These are phyloP conservation scores for Acanthamoeba lenticulata DNA, from an alignment of 208 protist genomes.

Conservation along the genomic window DNA sequence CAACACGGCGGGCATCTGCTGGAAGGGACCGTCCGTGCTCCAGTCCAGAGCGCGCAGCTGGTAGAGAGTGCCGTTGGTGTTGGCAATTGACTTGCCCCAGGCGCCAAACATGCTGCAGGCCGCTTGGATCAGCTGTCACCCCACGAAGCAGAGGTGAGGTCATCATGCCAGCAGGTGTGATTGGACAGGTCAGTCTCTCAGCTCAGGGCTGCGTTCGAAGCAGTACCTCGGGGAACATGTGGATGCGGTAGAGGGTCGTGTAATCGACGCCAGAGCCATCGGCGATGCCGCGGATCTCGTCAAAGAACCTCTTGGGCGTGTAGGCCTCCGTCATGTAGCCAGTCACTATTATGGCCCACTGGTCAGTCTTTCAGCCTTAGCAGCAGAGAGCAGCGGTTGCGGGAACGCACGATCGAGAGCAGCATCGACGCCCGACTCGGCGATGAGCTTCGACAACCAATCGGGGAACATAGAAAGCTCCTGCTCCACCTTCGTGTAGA, in stretches of 20 bases:
- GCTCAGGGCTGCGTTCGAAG: not conserved
- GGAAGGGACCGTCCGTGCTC: not conserved
- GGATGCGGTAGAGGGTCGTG: slow-evolving; percentile 56
- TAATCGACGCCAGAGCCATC: slow-evolving; percentile 54
- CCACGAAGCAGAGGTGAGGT: not conserved
- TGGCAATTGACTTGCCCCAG: not conserved
- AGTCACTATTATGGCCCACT: not conserved
- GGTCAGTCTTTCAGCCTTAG: not conserved
- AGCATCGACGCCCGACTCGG: slow-evolving; percentile 66
- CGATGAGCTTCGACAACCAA: slow-evolving; percentile 9
- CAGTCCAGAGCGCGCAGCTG: slow-evolving; percentile 71
- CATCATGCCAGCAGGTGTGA: not conserved
- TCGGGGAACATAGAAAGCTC: not conserved
- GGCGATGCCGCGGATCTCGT: slow-evolving; percentile 73
- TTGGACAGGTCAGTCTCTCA: not conserved
- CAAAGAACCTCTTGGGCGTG: slow-evolving; percentile 60
- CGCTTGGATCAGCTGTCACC: not conserved
- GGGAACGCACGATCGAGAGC: slow-evolving; percentile 71
- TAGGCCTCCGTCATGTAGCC: slow-evolving; percentile 55
- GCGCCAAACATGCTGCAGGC: slow-evolving; percentile 60
- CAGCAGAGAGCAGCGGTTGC: not conserved
- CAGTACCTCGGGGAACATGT: slow-evolving; percentile 71
- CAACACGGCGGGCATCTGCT: too few species aligned
- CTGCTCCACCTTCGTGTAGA: slow-evolving; percentile 19
- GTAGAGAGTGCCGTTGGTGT: not conserved